These are phyloP conservation scores for Arthrocladium fulminans DNA, from an alignment of 2,329 filamentous ascomycete genomes.

Conservation along the genomic window DNA sequence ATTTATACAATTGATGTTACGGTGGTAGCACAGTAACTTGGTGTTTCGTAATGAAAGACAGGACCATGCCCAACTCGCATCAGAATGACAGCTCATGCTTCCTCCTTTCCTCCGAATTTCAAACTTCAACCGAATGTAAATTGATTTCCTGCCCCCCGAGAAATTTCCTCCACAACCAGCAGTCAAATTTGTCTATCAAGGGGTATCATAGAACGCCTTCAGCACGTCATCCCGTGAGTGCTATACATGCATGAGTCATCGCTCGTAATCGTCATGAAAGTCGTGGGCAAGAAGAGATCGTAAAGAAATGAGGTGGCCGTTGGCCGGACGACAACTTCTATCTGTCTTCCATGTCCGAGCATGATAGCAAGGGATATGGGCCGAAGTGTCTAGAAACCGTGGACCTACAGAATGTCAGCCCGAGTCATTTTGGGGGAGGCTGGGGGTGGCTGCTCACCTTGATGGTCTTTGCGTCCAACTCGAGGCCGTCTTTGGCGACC, in stretches of 20 bases:
- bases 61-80: background rate
- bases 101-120: background rate
- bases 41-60: background rate
- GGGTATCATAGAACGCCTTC: constrained; percentile 22
- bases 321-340: constrained; percentile 24
- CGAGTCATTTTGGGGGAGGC: background rate
- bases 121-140: background rate
- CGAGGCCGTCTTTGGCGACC: too few relatives aligned
- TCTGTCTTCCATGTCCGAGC: constrained; percentile 33
- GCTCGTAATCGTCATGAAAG: constrained; percentile 15
- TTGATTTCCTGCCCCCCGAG: background rate
- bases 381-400: constrained; percentile 42
- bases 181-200: constrained; percentile 10
- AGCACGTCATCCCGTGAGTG: constrained; percentile 19
- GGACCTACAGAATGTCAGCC: constrained; percentile 31
- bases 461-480: constrained; percentile 92
- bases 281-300: constrained; percentile 17
- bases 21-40: background rate
- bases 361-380: constrained; percentile 36
- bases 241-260: constrained; percentile 17
- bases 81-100: background rate
- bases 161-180: background rate
- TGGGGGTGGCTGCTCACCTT: constrained; percentile 51
- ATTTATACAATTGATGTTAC: background rate
- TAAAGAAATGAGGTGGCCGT: constrained; percentile 9